These are phyloP conservation scores for Persicaria tinctoria DNA, from an alignment of 148 eudicot species.

Conservation along the genomic window DNA sequence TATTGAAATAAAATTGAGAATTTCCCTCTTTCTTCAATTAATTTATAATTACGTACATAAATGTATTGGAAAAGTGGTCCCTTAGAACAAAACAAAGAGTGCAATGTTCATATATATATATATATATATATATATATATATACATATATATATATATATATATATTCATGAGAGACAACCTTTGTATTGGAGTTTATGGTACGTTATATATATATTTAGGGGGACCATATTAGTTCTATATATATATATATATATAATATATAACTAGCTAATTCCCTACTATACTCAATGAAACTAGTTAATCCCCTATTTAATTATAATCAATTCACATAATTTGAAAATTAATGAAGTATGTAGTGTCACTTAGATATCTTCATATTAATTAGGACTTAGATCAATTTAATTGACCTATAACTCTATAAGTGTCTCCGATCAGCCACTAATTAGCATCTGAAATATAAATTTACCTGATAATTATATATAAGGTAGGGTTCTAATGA, in stretches of 20 bases:
- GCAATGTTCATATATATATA: no score
- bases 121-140: no score
- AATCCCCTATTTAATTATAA: neutral
- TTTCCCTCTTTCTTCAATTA: neutral
- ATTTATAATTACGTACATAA: neutral
- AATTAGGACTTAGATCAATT: neutral
- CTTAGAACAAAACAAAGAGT: neutral
- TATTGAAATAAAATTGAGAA: neutral
- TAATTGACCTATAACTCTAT: neutral
- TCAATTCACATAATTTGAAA: neutral
- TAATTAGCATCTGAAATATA: no score
- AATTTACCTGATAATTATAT: no score
- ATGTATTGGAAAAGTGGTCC: conserved; percentile 9
- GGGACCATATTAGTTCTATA: neutral
- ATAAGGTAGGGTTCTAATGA: no score
- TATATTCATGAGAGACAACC: neutral
- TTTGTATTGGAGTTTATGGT: neutral
- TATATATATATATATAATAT: neutral
- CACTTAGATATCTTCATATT: neutral
- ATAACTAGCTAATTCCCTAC: neutral
- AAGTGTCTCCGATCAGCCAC: no score
- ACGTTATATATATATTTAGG: neutral
- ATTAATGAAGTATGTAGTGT: no score
- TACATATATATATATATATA: neutral
- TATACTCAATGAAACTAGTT: neutral